Evolutionary conservation across 108 stramenopile species (phyloP).

Genomic region (Licmophora abbreviata): DNA sequence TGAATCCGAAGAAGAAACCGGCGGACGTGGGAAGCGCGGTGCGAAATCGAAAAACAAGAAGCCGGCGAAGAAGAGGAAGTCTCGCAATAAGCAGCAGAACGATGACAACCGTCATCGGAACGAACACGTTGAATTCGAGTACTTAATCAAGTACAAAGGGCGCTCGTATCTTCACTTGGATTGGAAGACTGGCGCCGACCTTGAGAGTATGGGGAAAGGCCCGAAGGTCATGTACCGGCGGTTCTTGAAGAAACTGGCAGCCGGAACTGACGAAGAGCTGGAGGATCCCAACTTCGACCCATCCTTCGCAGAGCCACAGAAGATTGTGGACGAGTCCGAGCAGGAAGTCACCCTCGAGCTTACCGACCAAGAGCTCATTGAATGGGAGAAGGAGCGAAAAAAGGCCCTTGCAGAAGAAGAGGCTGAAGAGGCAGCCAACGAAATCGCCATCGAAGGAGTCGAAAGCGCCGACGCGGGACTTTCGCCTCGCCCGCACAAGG

Average conservation of each 20-base stretch:
- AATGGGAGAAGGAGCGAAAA: constrained; percentile 74
- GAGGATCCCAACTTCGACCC: constrained; percentile 87
- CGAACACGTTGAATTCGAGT: constrained; percentile 82
- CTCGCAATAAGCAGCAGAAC: neutral
- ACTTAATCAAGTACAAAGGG: constrained; percentile 93
- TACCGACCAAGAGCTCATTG: constrained; percentile 65
- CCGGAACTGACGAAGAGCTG: constrained; percentile 59
- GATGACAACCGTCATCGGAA: constrained; percentile 3
- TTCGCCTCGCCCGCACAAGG: neutral
- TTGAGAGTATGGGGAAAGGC: constrained; percentile 80
- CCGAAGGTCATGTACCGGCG: constrained; percentile 83
- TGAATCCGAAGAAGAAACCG: constrained; percentile 8
- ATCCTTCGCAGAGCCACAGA: constrained; percentile 62
- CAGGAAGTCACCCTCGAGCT: constrained; percentile 77
- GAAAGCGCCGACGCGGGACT: constrained; percentile 12
- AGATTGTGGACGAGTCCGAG: constrained; percentile 82
- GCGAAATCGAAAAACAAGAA: constrained; percentile 14
- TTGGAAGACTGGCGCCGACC: constrained; percentile 78
- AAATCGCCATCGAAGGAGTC: constrained; percentile 24
- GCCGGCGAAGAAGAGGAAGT: constrained; percentile 11
- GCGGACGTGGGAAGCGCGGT: constrained; percentile 10
- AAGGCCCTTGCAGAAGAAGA: constrained; percentile 56
- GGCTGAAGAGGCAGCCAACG: constrained; percentile 17
- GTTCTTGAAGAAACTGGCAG: constrained; percentile 79
- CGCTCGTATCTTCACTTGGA: constrained; percentile 86